A percentile compares a stretch with the other conserved stretches of the same genome.
Conservation (phyloP, 2,329 filamentous ascomycete genomes). For the Cladophialophora carrionii region DNA sequence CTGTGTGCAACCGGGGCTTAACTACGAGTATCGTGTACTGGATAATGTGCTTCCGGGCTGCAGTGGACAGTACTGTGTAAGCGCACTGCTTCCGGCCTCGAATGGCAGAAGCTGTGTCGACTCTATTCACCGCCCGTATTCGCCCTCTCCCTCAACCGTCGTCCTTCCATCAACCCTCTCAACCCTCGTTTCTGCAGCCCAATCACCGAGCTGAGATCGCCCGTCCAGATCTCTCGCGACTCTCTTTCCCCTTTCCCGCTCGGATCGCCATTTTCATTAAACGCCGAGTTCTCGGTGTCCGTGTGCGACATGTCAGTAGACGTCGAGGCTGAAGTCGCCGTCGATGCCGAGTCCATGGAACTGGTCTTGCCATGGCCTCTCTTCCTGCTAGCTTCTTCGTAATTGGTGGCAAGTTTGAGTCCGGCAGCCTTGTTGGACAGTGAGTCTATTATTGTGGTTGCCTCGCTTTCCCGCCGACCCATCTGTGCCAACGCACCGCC, state of each 20-base stretch:
- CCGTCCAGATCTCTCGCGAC: slow-evolving; percentile 70
- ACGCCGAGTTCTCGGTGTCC: slow-evolving; percentile 32
- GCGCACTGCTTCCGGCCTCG: no score
- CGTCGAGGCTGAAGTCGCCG: slow-evolving; percentile 35
- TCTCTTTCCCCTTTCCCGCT: slow-evolving; percentile 16
- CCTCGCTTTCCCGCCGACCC: slow-evolving; percentile 43
- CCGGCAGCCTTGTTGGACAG: slow-evolving; percentile 18
- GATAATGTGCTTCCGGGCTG: background rate
- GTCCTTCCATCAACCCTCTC: slow-evolving; percentile 90
- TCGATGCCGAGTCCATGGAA: slow-evolving; percentile 35
- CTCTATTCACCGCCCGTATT: slow-evolving; percentile 33
- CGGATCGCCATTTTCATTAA: slow-evolving; percentile 24
- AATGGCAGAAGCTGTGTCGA: background rate
- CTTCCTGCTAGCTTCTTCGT: slow-evolving; percentile 25
- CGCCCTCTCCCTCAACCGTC: slow-evolving; percentile 71
- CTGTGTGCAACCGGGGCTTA: background rate
- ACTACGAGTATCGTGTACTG: background rate
- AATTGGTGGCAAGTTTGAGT: slow-evolving; percentile 24
- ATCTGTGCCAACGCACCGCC: slow-evolving; percentile 52
- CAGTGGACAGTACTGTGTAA: background rate
- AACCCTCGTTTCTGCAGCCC: slow-evolving; percentile 92
- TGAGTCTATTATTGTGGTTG: slow-evolving; percentile 30
- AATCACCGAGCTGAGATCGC: slow-evolving; percentile 79
- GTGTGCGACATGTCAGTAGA: slow-evolving; percentile 37
- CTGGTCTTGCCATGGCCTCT: slow-evolving; percentile 36